Evolutionary conservation across 805 yeast species (phyloP).

Genomic region (Lipomyces chichibuensis): DNA sequence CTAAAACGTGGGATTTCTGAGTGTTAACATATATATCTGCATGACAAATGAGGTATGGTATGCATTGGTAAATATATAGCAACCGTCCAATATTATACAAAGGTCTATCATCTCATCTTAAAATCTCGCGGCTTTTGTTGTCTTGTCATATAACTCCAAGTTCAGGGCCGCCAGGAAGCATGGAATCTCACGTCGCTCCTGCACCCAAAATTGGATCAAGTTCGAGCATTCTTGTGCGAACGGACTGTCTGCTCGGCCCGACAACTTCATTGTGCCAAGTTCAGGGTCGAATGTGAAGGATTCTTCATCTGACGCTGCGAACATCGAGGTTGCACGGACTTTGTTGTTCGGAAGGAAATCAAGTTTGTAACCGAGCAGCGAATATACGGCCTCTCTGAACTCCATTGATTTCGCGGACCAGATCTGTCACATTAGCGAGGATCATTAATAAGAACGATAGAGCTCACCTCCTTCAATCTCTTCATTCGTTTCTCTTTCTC

Average conservation of each 20-base stretch:
- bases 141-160: constrained; percentile 61
- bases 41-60: too few species aligned
- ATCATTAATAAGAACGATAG: constrained; percentile 41
- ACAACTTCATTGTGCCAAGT: constrained; percentile 58
- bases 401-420: constrained; percentile 71
- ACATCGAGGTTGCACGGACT: constrained; percentile 58
- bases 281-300: constrained; percentile 62
- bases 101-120: neutral
- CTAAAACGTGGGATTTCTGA: neutral
- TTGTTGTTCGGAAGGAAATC: constrained; percentile 64
- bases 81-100: neutral
- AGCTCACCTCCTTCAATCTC: constrained; percentile 47
- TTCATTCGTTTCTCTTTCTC: constrained; percentile 55
- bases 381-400: constrained; percentile 66
- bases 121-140: constrained; percentile 36
- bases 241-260: constrained; percentile 42
- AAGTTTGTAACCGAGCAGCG: constrained; percentile 70
- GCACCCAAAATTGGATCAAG: constrained; percentile 67
- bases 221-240: constrained; percentile 50
- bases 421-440: constrained; percentile 45
- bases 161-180: constrained; percentile 78
- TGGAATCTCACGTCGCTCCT: constrained; percentile 69
- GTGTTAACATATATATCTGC: neutral
- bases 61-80: neutral
- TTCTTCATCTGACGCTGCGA: constrained; percentile 47